Base-by-base conservation (phyloP, 2,329 filamentous ascomycete species). In the Elsinoe necatrix region DNA sequence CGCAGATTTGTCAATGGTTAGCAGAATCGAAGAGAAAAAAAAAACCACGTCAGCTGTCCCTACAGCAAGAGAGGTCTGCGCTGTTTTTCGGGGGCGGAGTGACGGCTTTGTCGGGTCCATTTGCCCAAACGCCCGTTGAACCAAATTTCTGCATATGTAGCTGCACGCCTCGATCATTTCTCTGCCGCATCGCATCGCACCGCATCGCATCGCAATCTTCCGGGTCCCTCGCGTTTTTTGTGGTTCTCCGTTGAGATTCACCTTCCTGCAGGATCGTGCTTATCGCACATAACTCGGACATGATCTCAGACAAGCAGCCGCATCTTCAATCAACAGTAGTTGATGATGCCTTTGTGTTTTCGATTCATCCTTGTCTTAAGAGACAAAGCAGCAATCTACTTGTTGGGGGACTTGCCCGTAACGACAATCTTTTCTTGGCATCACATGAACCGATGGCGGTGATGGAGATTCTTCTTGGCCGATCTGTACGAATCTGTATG, bases 101-200 rank as follows among this genome's bases (percentile, higher is more conserved):
- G 41, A 45, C 41, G 41, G 41, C 41, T 45, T 25, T 45, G 41
- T 45, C 41, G 41, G 41, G 41, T 45, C 23, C 20, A 45, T 23
- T 45, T 45, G 41, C 41, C 39, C 41, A 45, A 45, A 45, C 41
- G 41, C 41, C 41, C 41, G 41, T 45, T 45, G 41, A 45, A 45
- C 41, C 41, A 45, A 45, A 45, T 21, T 37, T 37, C 14, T 45
- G 41, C 41, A 45, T 6, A 27, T 45, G 41, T 20, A 45, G 41
- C 41, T 16, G 41, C 41, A 14, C 21, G 41, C 41, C 18, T 43
- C 18, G 41, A 43, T 20, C 41, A 11, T 29, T 23, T 7, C 7
- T 23, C 18, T 23, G 18, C 21, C 21, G 41, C 41, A 45, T 14
- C 39, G 18, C 11, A n/a, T n/a, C n/a, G n/a, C n/a, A n/a, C n/a